Percentiles rank a stretch among this genome's conserved stretches.
These are phyloP conservation scores for Eleusine indica DNA, from an alignment of 176 grass and related monocot species.

Conservation along the genomic window DNA sequence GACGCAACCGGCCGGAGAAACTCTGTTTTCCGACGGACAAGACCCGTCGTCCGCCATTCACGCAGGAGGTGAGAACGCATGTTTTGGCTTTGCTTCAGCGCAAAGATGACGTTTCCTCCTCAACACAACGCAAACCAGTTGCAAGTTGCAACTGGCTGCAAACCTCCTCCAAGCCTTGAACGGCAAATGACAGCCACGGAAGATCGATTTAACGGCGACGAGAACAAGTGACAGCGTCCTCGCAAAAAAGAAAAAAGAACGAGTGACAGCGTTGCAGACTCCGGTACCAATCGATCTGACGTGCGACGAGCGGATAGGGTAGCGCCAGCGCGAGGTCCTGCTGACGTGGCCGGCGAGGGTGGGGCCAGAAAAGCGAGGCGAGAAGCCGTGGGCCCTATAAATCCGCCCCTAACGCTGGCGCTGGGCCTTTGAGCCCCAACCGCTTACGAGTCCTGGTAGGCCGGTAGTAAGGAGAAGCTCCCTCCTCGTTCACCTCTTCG, in stretches of 20 bases:
- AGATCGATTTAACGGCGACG: not conserved
- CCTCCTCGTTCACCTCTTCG: not conserved
- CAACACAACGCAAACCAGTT: not conserved
- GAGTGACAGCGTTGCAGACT: not conserved
- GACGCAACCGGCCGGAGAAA: not conserved
- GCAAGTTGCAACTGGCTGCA: not conserved
- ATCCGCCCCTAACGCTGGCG: not conserved
- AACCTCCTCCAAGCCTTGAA: not conserved
- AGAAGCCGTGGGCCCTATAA: conserved; percentile 5
- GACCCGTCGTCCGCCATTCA: not conserved
- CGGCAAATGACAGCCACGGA: conserved; percentile 17
- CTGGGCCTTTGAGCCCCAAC: not conserved
- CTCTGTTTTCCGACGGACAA: not conserved
- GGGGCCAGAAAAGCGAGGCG: not conserved
- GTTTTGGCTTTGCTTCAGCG: not conserved
- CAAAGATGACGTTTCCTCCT: not conserved
- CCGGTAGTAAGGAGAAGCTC: not conserved
- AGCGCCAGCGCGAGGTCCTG: not conserved
- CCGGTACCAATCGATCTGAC: not conserved
- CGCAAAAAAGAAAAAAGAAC: no score
- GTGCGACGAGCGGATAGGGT: conserved; percentile 30
- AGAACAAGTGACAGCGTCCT: no score
- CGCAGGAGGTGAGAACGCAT: not conserved
- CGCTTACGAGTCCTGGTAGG: not conserved
- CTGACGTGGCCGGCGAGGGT: not conserved